A percentile compares a stretch with the other conserved stretches of the same genome.
Evolutionary conservation across 176 grass and related monocot genomes (phyloP).

Genomic region (Coix lacrymajobi): DNA sequence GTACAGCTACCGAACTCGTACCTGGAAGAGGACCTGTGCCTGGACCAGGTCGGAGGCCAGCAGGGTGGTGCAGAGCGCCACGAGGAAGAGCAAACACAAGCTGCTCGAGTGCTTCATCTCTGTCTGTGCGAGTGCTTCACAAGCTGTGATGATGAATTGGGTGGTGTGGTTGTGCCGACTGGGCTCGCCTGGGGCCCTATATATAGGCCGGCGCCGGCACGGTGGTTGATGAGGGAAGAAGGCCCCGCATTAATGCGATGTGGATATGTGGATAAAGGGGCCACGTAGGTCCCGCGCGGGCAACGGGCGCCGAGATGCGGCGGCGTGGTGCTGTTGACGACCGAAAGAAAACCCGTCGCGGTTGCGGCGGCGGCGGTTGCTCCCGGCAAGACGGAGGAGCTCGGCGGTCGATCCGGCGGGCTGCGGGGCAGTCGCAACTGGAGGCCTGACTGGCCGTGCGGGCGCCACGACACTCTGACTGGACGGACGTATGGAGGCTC

Average conservation of each 20-base stretch:
- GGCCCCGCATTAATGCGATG: slow-evolving; percentile 7
- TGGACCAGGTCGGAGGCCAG: slow-evolving; percentile 1
- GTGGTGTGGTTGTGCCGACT: not conserved
- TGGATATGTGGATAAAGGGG: slow-evolving; percentile 24
- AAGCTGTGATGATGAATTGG: too few relatives aligned
- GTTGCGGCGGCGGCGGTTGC: not conserved
- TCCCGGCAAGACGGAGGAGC: not conserved
- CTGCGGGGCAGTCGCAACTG: not conserved
- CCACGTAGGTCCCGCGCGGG: slow-evolving; percentile 8
- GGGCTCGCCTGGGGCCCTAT: not conserved
- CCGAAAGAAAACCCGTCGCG: not conserved
- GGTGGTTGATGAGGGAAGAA: not conserved
- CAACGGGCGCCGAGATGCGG: slow-evolving; percentile 8
- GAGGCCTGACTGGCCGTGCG: not conserved
- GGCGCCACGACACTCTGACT: slow-evolving; percentile 18
- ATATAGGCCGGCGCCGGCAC: slow-evolving; percentile 1
- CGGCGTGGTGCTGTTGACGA: slow-evolving; percentile 25
- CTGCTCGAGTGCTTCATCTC: slow-evolving; percentile 22
- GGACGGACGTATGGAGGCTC: not conserved
- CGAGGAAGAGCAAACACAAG: slow-evolving; percentile 19
- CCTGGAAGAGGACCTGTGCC: slow-evolving; percentile 69
- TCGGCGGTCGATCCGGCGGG: not conserved
- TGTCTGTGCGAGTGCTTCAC: not conserved
- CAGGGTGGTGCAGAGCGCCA: slow-evolving; percentile 16
- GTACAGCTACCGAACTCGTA: not conserved